Percentiles rank a stretch among this genome's conserved stretches.
Conservation (phyloP, 2,329 filamentous ascomycete genomes). For the Reticulascus tulasneorum region DNA sequence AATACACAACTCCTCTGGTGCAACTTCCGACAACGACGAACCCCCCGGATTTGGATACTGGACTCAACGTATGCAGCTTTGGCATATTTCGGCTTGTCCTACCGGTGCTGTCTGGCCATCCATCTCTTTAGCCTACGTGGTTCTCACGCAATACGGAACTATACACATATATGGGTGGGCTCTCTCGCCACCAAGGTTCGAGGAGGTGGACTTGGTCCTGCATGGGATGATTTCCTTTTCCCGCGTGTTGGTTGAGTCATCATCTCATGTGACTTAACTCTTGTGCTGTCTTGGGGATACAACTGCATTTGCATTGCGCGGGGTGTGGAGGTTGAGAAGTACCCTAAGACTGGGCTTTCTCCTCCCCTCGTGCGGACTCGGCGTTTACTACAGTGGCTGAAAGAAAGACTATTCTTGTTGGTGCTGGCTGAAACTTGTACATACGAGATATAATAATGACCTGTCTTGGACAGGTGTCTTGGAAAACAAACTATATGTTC, state of each 20-base stretch:
- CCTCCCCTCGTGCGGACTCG: slow-evolving; percentile 4
- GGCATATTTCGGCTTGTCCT: slow-evolving; percentile 6
- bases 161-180: slow-evolving; percentile 2
- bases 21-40: not conserved
- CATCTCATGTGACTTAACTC: slow-evolving; percentile 1
- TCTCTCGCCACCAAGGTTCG: slow-evolving; percentile 1
- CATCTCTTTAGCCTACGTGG: not conserved
- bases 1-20: not conserved
- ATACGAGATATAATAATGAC: slow-evolving; percentile 16
- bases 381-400: slow-evolving; percentile 2
- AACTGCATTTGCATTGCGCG: slow-evolving; percentile 13
- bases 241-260: slow-evolving; percentile 2
- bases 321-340: slow-evolving; percentile 1
- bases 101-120: no score
- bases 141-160: slow-evolving; percentile 6
- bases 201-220: slow-evolving; percentile 1
- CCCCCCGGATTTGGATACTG: slow-evolving; percentile 6
- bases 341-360: not conserved
- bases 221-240: not conserved
- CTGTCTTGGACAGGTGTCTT: slow-evolving; percentile 12
- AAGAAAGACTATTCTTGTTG: not conserved
- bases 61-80: slow-evolving; percentile 2
- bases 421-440: slow-evolving; percentile 7
- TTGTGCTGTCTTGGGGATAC: slow-evolving; percentile 1
- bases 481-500: no score